These are phyloP conservation scores for Penicillium canescens DNA, from an alignment of 495 filamentous ascomycete species.

Conservation along the genomic window DNA sequence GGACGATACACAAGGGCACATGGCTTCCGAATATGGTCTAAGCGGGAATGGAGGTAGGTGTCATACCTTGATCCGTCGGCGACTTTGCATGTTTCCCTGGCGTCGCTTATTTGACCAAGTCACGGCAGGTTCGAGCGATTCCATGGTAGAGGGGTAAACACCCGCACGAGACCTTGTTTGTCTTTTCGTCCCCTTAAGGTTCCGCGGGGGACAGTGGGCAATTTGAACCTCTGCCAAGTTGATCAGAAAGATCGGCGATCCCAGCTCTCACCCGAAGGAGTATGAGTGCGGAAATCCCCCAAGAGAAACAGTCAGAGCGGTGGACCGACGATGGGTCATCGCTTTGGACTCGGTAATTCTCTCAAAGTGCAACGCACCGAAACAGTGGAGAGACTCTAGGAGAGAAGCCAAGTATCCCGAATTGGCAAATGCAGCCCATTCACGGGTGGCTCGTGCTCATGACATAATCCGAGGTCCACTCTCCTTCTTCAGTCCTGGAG, in stretches of 20 bases:
- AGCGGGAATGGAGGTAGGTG: neutral
- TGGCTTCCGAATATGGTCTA: too few relatives aligned
- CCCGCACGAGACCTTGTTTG: neutral
- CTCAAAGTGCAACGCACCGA: neutral
- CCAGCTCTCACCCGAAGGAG: conserved; percentile 13
- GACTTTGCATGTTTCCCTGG: conserved; percentile 10
- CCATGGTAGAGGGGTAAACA: neutral
- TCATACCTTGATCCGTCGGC: conserved; percentile 10
- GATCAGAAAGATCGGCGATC: conserved; percentile 6
- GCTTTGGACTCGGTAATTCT: neutral
- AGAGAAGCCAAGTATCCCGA: conserved; percentile 8
- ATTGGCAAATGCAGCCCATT: conserved; percentile 19
- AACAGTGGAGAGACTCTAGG: neutral
- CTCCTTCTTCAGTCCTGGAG: too few relatives aligned
- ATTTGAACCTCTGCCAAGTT: neutral
- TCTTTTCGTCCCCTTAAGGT: neutral
- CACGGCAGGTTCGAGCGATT: neutral
- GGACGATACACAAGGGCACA: too few relatives aligned
- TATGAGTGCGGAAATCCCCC: neutral
- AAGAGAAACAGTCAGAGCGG: neutral
- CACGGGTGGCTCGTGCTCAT: conserved; percentile 3
- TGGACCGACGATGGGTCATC: neutral
- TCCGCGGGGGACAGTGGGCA: neutral
- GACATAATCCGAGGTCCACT: conserved; percentile 12
- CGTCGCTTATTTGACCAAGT: conserved; percentile 20